Evolutionary conservation across 352 stramenopile species (phyloP).

Genomic region (Globisporangium abappressorium): DNA sequence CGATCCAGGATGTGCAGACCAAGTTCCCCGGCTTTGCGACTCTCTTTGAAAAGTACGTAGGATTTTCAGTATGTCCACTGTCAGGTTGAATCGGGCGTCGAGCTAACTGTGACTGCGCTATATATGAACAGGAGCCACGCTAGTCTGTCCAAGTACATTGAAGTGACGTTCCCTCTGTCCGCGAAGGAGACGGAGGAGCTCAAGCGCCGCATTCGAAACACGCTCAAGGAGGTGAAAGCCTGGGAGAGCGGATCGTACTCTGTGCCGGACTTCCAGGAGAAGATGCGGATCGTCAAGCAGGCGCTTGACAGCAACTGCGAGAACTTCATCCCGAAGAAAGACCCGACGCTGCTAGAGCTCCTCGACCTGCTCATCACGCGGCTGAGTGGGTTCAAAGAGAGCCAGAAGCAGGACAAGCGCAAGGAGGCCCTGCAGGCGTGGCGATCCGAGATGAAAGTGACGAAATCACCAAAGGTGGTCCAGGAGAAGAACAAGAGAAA

Average conservation of each 20-base stretch:
- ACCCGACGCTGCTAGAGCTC: slow-evolving; percentile 14
- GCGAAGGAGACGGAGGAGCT: slow-evolving; percentile 17
- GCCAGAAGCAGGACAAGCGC: slow-evolving; percentile 16
- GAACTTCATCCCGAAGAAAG: slow-evolving; percentile 11
- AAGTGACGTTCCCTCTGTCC: slow-evolving; percentile 14
- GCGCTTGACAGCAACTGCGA: slow-evolving; percentile 18
- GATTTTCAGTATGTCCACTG: background rate
- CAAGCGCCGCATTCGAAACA: slow-evolving; percentile 9
- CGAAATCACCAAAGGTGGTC: background rate
- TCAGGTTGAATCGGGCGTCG: background rate
- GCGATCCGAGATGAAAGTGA: slow-evolving; percentile 14
- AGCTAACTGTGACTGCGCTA: background rate
- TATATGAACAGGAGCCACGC: slow-evolving; percentile 13
- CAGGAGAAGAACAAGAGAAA: slow-evolving; percentile 3
- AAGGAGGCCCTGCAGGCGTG: slow-evolving; percentile 16
- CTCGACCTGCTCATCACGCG: slow-evolving; percentile 11
- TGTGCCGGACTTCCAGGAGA: slow-evolving; percentile 19
- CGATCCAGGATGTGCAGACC: slow-evolving; percentile 16
- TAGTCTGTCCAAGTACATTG: slow-evolving; percentile 19
- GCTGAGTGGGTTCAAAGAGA: slow-evolving; percentile 17
- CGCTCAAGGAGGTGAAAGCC: slow-evolving; percentile 16
- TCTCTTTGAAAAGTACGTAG: slow-evolving; percentile 18
- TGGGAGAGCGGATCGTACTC: slow-evolving; percentile 12
- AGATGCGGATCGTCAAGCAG: slow-evolving; percentile 13
- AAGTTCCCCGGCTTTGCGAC: slow-evolving; percentile 10